These are phyloP conservation scores for Oenanthe javanica DNA, from an alignment of 140 eudicot genomes.

Conservation along the genomic window DNA sequence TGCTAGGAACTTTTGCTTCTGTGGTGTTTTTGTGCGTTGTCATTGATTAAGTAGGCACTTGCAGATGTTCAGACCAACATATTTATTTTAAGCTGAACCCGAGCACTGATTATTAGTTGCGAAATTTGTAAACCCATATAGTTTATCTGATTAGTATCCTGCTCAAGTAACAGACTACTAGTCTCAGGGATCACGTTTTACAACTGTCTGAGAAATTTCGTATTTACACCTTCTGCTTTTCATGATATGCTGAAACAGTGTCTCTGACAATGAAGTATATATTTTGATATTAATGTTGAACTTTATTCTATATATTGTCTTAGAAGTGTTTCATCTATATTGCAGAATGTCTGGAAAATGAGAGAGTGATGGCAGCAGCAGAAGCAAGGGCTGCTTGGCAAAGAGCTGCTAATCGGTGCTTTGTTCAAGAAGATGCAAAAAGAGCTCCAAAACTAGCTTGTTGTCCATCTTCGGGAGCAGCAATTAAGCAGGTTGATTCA, in stretches of 20 bases:
- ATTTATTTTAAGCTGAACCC: too few species aligned
- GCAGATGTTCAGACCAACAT: neutral
- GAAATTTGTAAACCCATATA: neutral
- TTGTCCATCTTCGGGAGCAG: constrained; percentile 56
- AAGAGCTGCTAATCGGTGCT: constrained; percentile 85
- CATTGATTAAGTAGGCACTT: neutral
- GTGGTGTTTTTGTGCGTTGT: neutral
- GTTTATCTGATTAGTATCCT: neutral
- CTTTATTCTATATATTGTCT: neutral
- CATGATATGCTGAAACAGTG: neutral
- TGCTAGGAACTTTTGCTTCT: neutral
- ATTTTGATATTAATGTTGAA: neutral
- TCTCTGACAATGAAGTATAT: neutral
- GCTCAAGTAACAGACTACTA: constrained; percentile 10
- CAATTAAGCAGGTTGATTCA: constrained; percentile 43
- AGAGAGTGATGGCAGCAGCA: constrained; percentile 79
- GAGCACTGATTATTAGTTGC: neutral
- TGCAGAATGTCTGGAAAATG: constrained; percentile 24
- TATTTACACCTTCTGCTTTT: neutral
- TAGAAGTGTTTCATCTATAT: constrained; percentile 6
- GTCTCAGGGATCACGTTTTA: too few species aligned
- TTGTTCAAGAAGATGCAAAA: constrained; percentile 96
- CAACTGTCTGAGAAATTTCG: neutral
- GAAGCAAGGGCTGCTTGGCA: constrained; percentile 99
- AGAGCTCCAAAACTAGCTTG: constrained; percentile 95